Conservation (phyloP, 129 eudicot genomes). For the Artemisia tridentata region DNA sequence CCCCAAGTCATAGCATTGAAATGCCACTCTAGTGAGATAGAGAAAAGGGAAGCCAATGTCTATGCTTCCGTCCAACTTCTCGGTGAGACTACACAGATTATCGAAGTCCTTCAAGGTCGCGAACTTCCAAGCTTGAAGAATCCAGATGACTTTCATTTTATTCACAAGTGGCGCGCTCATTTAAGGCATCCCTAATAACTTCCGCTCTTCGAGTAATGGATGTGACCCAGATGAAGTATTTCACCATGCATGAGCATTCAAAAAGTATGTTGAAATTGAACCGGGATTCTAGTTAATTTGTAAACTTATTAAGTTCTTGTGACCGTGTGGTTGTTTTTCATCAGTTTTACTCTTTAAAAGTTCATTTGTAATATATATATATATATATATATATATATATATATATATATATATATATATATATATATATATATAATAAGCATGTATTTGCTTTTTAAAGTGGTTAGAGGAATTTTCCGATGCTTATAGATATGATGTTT, state of each 20-base stretch:
- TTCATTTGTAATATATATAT: not conserved
- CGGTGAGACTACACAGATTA: not conserved
- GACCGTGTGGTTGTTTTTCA: not conserved
- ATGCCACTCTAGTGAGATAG: not conserved
- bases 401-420: too few relatives aligned
- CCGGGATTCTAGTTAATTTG: not conserved
- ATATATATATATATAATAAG: too few relatives aligned
- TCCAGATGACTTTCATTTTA: not conserved
- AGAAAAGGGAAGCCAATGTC: too few relatives aligned
- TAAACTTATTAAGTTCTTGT: not conserved
- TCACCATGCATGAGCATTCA: not conserved
- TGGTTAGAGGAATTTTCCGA: too few relatives aligned
- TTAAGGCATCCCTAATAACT: not conserved
- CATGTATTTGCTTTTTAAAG: too few relatives aligned
- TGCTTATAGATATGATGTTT: too few relatives aligned
- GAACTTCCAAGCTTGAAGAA: constrained; percentile 2
- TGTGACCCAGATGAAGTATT: too few relatives aligned
- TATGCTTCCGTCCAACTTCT: not conserved
- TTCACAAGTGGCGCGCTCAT: constrained; percentile 29
- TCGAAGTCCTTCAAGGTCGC: not conserved
- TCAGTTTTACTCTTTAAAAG: not conserved
- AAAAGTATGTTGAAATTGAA: not conserved
- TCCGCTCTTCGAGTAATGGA: too few relatives aligned
- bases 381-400: too few relatives aligned
- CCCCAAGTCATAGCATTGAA: not conserved